These are phyloP conservation scores for Actinomortierella ambigua DNA, from an alignment of 371 early-diverging fungal species.

Conservation along the genomic window DNA sequence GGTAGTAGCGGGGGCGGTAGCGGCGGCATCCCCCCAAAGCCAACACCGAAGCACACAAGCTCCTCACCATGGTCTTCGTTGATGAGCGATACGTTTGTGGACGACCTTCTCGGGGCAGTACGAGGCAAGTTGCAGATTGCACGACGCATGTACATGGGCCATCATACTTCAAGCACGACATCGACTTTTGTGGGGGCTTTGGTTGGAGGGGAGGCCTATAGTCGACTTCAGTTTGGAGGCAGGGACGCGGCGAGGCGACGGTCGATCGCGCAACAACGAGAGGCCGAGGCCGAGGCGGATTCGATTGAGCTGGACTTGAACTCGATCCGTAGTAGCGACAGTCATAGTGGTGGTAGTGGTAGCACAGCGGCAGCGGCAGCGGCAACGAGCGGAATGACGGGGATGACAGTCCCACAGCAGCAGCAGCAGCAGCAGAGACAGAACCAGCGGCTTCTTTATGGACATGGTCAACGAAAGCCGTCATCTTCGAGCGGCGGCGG, in stretches of 20 bases:
- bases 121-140: slow-evolving; percentile 39
- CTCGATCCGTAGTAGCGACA: too few relatives aligned
- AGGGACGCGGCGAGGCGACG: background rate
- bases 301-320: slow-evolving; percentile 9
- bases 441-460: too few relatives aligned
- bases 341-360: too few relatives aligned
- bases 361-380: too few relatives aligned
- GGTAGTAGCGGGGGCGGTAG: too few relatives aligned
- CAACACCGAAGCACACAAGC: too few relatives aligned
- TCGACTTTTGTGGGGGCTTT: slow-evolving; percentile 2
- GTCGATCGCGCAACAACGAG: background rate
- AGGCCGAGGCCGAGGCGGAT: background rate
- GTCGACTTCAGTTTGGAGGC: background rate
- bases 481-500: slow-evolving; percentile 7
- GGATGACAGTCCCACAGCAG: too few relatives aligned
- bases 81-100: slow-evolving; percentile 43
- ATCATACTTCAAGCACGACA: background rate
- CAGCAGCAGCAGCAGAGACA: too few relatives aligned
- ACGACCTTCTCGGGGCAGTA: slow-evolving; percentile 39
- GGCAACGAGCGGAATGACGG: too few relatives aligned
- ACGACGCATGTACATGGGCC: slow-evolving; percentile 23
- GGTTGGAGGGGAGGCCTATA: background rate
- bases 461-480: too few relatives aligned
- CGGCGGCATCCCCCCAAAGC: too few relatives aligned
- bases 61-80: slow-evolving; percentile 14